Percentiles rank a stretch among this genome's conserved stretches.
Conservation (phyloP, 768 basidiomycete genomes). For the Hortiboletus campestris region DNA sequence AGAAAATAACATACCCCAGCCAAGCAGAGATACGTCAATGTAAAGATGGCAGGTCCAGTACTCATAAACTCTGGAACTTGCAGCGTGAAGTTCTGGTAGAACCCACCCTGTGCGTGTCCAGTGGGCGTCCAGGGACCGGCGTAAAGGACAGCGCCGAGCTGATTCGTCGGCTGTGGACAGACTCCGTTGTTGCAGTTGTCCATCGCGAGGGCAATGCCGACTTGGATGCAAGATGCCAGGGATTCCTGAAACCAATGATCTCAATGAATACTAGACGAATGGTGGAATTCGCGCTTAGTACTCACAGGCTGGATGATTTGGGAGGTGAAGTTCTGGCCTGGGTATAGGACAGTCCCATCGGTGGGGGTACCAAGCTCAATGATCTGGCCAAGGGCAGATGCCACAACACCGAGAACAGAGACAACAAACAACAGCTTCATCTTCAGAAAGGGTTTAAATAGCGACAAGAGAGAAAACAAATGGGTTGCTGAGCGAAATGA, state of each 20-base stretch:
- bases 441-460: not conserved
- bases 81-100: constrained; percentile 31
- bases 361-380: constrained; percentile 26
- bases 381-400: constrained; percentile 25
- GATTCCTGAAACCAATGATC: constrained; percentile 13
- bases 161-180: constrained; percentile 21
- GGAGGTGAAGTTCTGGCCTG: constrained; percentile 19
- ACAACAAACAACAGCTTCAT: constrained; percentile 15
- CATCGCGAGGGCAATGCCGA: constrained; percentile 32
- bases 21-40: constrained; percentile 30
- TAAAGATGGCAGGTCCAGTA: constrained; percentile 27
- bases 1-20: constrained; percentile 21
- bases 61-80: constrained; percentile 3
- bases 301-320: constrained; percentile 25
- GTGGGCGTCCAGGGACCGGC: constrained; percentile 30
- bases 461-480: not conserved
- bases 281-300: not conserved
- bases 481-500: not conserved
- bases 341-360: constrained; percentile 14
- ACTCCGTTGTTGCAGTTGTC: constrained; percentile 16
- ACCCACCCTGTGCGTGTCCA: constrained; percentile 12
- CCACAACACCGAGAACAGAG: not conserved
- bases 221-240: constrained; percentile 19
- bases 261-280: not conserved
- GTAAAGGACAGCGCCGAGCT: constrained; percentile 28